These are phyloP conservation scores for Fusarium sarcochroum DNA, from an alignment of 2,329 filamentous ascomycete species.

Conservation along the genomic window DNA sequence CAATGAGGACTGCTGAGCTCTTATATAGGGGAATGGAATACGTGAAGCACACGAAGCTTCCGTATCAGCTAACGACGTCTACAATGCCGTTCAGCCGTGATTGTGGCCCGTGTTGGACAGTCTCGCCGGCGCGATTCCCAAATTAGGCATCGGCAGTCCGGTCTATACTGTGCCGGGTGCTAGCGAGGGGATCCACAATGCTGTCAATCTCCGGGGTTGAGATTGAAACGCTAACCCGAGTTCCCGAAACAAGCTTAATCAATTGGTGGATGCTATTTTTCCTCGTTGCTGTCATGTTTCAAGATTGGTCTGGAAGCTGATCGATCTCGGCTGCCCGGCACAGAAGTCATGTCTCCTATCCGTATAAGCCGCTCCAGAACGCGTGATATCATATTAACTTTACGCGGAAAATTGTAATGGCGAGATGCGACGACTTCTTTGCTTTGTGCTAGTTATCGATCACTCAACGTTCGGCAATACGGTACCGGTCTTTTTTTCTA, in stretches of 20 bases:
- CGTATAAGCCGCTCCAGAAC: too few species aligned
- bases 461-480: slow-evolving; percentile 1
- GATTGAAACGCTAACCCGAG: slow-evolving; percentile 17
- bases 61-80: not conserved
- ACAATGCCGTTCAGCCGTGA: slow-evolving; percentile 29
- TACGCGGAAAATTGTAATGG: not conserved
- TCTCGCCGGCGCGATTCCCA: not conserved
- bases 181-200: slow-evolving; percentile 6
- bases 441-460: not conserved
- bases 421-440: not conserved
- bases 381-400: not conserved
- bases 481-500: slow-evolving; percentile 7
- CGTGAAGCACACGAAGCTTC: not conserved
- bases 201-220: slow-evolving; percentile 15
- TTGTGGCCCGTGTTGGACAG: slow-evolving; percentile 5
- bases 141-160: slow-evolving; percentile 23
- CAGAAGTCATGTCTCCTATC: not conserved
- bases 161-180: slow-evolving; percentile 8
- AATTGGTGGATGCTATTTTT: slow-evolving; percentile 37
- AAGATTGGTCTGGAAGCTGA: slow-evolving; percentile 8
- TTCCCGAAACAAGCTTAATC: not conserved
- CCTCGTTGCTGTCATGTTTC: slow-evolving; percentile 33
- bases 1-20: not conserved
- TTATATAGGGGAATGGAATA: not conserved
- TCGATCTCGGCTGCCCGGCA: slow-evolving; percentile 29